Evolutionary conservation across 2,329 filamentous ascomycete genomes (phyloP).

Genomic region (Cordyceps cicadae): DNA sequence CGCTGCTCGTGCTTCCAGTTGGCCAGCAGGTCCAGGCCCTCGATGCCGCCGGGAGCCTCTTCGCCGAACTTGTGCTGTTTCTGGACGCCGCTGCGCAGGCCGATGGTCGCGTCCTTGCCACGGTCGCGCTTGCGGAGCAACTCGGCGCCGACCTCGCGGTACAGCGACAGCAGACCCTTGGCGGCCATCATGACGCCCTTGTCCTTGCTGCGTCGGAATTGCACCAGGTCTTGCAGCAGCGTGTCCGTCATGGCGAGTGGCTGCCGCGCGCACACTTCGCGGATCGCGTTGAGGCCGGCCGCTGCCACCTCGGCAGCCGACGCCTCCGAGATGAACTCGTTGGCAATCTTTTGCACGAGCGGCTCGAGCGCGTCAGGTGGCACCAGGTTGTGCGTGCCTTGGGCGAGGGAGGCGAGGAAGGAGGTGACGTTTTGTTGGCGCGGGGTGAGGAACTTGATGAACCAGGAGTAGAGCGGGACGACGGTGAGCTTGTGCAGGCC

Average conservation of each 20-base stretch:
- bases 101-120: slow-evolving; percentile 84
- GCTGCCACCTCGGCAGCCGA: slow-evolving; percentile 84
- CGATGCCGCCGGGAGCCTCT: slow-evolving; percentile 70
- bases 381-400: slow-evolving; percentile 83
- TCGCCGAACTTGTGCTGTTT: slow-evolving; percentile 77
- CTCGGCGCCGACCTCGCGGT: slow-evolving; percentile 83
- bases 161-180: slow-evolving; percentile 81
- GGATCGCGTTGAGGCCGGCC: slow-evolving; percentile 87
- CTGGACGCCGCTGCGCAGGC: slow-evolving; percentile 64
- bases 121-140: slow-evolving; percentile 83
- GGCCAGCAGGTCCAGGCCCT: slow-evolving; percentile 84
- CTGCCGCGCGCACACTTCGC: slow-evolving; percentile 87
- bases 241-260: slow-evolving; percentile 96
- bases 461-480: slow-evolving; percentile 89
- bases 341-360: slow-evolving; percentile 87
- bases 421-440: slow-evolving; percentile 85
- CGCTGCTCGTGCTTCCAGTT: slow-evolving; percentile 90
- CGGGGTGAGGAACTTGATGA: slow-evolving; percentile 84
- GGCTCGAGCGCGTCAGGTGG: slow-evolving; percentile 90
- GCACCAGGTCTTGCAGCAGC: slow-evolving; percentile 87
- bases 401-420: slow-evolving; percentile 84
- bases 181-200: slow-evolving; percentile 99
- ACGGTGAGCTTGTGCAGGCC: slow-evolving; percentile 89
- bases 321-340: slow-evolving; percentile 96
- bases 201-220: slow-evolving; percentile 95